Evolutionary conservation across 2,329 filamentous ascomycete species (phyloP).

Genomic region (Fusarium nisikadoi): DNA sequence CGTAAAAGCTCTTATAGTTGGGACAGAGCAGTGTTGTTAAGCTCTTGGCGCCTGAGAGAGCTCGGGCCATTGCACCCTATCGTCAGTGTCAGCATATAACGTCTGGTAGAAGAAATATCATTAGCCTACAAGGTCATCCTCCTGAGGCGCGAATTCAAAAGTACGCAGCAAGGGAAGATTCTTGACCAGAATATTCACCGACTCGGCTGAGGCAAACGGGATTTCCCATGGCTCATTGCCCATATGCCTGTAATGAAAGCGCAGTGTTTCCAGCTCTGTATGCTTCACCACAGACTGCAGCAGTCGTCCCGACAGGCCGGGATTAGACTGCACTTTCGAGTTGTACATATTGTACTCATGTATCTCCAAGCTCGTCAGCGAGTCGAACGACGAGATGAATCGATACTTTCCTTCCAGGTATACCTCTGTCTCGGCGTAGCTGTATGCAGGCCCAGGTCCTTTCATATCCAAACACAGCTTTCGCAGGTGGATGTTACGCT

Average conservation of each 20-base stretch:
- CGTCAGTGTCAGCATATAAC: not conserved
- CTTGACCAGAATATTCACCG: not conserved
- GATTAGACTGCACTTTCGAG: accelerated
- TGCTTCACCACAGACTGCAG: not conserved
- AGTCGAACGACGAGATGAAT: slow-evolving; percentile 8
- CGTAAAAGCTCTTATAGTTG: not conserved
- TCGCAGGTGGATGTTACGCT: not conserved
- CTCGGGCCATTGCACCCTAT: not conserved
- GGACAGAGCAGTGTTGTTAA: not conserved
- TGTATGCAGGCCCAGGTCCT: accelerated
- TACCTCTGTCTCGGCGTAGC: not conserved
- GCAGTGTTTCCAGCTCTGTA: not conserved
- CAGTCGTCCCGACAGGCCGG: not conserved
- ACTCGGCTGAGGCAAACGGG: not conserved
- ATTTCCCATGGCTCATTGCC: accelerated
- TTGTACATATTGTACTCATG: not conserved
- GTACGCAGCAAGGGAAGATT: not conserved
- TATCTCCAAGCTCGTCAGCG: not conserved
- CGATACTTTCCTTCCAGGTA: not conserved
- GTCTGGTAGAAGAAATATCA: too few relatives aligned
- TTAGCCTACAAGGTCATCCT: not conserved
- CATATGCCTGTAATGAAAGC: not conserved
- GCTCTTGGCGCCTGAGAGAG: not conserved
- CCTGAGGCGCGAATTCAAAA: not conserved
- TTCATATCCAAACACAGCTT: not conserved